These are phyloP conservation scores for Phytophthora crassamura DNA, from an alignment of 352 stramenopile genomes.

Conservation along the genomic window DNA sequence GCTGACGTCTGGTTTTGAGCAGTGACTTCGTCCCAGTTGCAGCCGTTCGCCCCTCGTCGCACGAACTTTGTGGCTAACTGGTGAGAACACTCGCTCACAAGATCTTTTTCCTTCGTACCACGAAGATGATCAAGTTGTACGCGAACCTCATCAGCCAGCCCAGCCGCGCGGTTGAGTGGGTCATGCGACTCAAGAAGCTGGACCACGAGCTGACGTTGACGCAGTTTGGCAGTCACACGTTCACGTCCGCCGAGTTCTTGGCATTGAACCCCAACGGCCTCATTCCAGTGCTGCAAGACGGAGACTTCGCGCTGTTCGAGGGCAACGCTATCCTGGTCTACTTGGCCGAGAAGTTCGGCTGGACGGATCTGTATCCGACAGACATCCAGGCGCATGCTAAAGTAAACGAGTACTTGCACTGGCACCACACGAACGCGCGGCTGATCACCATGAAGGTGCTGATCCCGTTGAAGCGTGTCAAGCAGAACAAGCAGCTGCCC, in stretches of 20 bases:
- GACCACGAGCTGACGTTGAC: conserved; percentile 37
- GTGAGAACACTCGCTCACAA: background rate
- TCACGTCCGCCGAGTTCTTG: conserved; percentile 43
- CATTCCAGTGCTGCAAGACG: conserved; percentile 45
- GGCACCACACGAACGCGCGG: conserved; percentile 71
- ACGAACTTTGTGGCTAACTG: background rate
- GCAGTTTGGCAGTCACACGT: conserved; percentile 33
- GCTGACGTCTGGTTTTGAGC: too few relatives aligned
- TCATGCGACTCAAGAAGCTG: conserved; percentile 48
- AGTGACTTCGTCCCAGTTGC: too few relatives aligned
- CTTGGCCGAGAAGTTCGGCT: conserved; percentile 54
- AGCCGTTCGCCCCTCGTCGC: background rate
- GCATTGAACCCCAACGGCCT: conserved; percentile 44
- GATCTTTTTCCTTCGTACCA: background rate
- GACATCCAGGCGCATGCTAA: conserved; percentile 56
- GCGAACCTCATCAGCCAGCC: conserved; percentile 51
- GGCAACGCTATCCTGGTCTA: conserved; percentile 61
- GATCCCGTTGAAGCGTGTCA: conserved; percentile 36
- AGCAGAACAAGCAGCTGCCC: conserved; percentile 23
- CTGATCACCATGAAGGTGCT: conserved; percentile 54
- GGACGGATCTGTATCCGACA: conserved; percentile 56
- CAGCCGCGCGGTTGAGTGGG: conserved; percentile 40
- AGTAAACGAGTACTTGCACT: conserved; percentile 72
- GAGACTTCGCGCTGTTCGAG: conserved; percentile 44
- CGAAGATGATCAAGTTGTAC: conserved; percentile 45